Percentiles rank a stretch among this genome's conserved stretches.
Conservation (phyloP, 129 eudicot genomes). For the Flaveria robusta region DNA sequence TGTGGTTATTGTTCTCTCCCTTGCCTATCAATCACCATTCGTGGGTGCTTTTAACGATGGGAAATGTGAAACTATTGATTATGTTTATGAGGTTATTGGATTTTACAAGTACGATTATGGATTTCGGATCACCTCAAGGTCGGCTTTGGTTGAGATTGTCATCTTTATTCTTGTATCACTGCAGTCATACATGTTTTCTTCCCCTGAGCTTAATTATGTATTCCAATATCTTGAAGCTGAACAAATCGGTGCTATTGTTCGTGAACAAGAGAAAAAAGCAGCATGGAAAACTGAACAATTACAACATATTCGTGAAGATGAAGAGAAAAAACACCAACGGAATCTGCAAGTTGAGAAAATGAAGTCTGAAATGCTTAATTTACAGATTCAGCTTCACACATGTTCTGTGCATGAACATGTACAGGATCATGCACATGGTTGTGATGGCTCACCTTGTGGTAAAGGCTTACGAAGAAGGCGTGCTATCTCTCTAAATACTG, state of each 20-base stretch:
- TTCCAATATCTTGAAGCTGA: conserved; percentile 98
- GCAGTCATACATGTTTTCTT: conserved; percentile 92
- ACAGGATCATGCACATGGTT: conserved; percentile 22
- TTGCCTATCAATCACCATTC: conserved; percentile 95
- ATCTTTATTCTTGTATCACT: conserved; percentile 87
- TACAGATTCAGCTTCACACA: conserved; percentile 82
- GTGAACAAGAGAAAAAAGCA: conserved; percentile 95
- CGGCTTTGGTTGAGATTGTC: conserved; percentile 90
- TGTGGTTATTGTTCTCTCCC: conserved; percentile 85
- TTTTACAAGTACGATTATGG: conserved; percentile 94
- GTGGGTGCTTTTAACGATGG: conserved; percentile 72
- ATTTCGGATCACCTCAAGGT: conserved; percentile 92
- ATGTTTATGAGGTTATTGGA: conserved; percentile 84
- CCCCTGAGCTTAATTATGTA: conserved; percentile 85
- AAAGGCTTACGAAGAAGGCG: conserved; percentile 79
- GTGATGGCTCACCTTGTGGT: conserved; percentile 55
- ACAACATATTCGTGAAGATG: conserved; percentile 79
- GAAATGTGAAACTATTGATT: conserved; percentile 80
- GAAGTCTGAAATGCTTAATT: conserved; percentile 94
- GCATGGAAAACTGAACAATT: conserved; percentile 97
- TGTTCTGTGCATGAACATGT: conserved; percentile 40
- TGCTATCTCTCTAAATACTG: conserved; percentile 44
- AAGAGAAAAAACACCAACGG: conserved; percentile 85
- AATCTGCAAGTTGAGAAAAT: conserved; percentile 98
- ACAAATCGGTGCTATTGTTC: conserved; percentile 96